Evolutionary conservation across 2,329 filamentous ascomycete species (phyloP).

Genomic region (Aurifilum marmelostoma): DNA sequence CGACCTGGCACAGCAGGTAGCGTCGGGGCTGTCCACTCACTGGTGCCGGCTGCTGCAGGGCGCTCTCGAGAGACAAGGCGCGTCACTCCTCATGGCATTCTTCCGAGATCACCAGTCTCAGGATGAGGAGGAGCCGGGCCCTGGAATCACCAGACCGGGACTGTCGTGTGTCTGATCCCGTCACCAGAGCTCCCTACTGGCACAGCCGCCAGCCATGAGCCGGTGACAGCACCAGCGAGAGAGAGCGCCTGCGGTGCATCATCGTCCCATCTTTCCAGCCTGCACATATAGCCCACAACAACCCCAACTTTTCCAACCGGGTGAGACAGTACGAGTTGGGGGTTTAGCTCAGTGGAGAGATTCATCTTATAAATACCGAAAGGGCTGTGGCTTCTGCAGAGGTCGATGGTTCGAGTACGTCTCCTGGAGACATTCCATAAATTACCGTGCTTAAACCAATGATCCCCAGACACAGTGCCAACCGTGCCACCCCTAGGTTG

Average conservation of each 20-base stretch:
- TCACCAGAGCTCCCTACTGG: not conserved
- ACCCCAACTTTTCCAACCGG: not conserved
- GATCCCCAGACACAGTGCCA: slow-evolving; percentile 5
- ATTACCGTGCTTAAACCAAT: slow-evolving; percentile 4
- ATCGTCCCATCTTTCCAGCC: not conserved
- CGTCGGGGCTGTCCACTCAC: not conserved
- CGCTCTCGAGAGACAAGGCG: not conserved
- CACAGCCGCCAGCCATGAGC: not conserved
- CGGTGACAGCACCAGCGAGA: not conserved
- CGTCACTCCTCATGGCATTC: not conserved
- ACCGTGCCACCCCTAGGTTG: not conserved
- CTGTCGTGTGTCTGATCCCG: not conserved
- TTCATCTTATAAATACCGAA: not conserved
- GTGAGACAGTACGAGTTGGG: not conserved
- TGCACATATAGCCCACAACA: not conserved
- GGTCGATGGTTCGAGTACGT: not conserved
- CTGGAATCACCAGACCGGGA: too few relatives aligned
- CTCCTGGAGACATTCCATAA: not conserved
- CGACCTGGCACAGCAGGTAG: not conserved
- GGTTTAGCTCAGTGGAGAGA: not conserved
- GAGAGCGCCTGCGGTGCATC: not conserved
- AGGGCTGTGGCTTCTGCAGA: not conserved
- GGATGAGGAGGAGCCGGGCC: not conserved
- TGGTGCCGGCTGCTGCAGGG: not conserved
- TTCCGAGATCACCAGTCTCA: not conserved